Evolutionary conservation across 225 moss, liverwort and hornwort genomes (phyloP).

Genomic region (Sphagnum contortum): DNA sequence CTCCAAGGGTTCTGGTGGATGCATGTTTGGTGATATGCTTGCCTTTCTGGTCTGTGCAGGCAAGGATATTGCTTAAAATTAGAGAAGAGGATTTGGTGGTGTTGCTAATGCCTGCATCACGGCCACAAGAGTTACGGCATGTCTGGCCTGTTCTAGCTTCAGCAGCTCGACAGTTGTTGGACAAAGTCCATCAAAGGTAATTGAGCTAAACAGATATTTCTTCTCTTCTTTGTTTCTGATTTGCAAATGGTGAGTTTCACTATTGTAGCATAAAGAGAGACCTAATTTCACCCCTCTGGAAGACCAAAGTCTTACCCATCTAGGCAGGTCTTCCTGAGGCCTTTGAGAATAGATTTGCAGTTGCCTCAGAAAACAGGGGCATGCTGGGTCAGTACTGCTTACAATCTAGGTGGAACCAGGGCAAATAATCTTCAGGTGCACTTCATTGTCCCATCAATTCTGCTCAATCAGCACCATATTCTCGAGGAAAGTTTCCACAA

Average conservation of each 20-base stretch:
- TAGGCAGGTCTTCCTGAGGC: too few relatives aligned
- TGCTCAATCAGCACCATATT: slow-evolving; percentile 35
- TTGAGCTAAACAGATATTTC: neutral
- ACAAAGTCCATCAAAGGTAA: slow-evolving; percentile 9
- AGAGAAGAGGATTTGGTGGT: slow-evolving; percentile 49
- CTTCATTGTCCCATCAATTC: slow-evolving; percentile 63
- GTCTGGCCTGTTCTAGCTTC: slow-evolving; percentile 71
- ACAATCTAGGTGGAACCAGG: too few relatives aligned
- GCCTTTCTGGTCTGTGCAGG: slow-evolving; percentile 24
- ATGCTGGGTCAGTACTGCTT: too few relatives aligned
- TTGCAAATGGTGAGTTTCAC: neutral
- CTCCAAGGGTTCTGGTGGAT: neutral
- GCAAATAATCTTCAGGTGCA: slow-evolving; percentile 12
- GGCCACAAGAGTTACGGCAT: slow-evolving; percentile 61
- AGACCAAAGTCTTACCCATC: too few relatives aligned
- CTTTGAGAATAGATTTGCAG: too few relatives aligned
- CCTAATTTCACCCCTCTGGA: too few relatives aligned
- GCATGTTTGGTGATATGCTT: neutral
- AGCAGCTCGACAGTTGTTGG: slow-evolving; percentile 55
- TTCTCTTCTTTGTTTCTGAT: neutral
- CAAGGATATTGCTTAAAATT: slow-evolving; percentile 47
- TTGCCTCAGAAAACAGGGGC: too few relatives aligned
- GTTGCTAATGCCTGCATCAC: slow-evolving; percentile 70
- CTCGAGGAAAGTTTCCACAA: slow-evolving; percentile 45
- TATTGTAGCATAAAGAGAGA: too few relatives aligned